Evolutionary conservation across 345 rosid genomes (phyloP).

Genomic region (Luvunga scandens): DNA sequence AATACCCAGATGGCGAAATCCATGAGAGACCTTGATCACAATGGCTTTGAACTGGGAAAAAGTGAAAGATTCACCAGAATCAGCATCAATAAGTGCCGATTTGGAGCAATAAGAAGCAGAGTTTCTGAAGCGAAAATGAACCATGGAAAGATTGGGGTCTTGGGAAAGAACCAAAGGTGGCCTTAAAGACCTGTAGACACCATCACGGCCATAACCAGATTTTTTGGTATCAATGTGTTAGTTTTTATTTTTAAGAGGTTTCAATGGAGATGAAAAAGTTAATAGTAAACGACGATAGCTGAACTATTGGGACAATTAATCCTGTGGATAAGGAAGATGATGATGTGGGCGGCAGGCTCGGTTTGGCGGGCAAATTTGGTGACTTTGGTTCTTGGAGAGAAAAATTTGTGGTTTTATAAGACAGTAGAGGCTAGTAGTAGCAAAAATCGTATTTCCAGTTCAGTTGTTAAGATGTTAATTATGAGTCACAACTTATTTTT

Average conservation of each 20-base stretch:
- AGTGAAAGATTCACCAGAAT: conserved; percentile 44
- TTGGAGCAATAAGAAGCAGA: conserved; percentile 49
- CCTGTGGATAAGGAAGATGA: too few relatives aligned
- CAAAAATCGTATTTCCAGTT: too few relatives aligned
- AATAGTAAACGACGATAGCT: too few relatives aligned
- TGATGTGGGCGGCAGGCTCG: too few relatives aligned
- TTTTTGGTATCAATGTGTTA: conserved; percentile 44
- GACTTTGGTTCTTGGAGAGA: too few relatives aligned
- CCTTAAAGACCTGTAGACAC: conserved; percentile 73
- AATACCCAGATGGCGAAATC: conserved; percentile 61
- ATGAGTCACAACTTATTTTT: too few relatives aligned
- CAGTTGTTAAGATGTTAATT: too few relatives aligned
- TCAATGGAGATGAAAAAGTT: not conserved
- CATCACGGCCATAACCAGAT: conserved; percentile 86
- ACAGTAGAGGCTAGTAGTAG: too few relatives aligned
- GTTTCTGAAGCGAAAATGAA: conserved; percentile 60
- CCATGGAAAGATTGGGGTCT: conserved; percentile 61
- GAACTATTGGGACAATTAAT: too few relatives aligned
- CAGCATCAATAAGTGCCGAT: conserved; percentile 71
- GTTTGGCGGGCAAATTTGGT: too few relatives aligned
- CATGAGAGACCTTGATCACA: conserved; percentile 60
- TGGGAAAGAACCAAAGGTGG: conserved; percentile 53
- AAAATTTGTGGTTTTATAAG: too few relatives aligned
- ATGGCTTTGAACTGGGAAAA: conserved; percentile 59
- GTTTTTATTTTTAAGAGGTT: not conserved